Conservation (phyloP, 805 yeast genomes). For the Candida ovalis region DNA sequence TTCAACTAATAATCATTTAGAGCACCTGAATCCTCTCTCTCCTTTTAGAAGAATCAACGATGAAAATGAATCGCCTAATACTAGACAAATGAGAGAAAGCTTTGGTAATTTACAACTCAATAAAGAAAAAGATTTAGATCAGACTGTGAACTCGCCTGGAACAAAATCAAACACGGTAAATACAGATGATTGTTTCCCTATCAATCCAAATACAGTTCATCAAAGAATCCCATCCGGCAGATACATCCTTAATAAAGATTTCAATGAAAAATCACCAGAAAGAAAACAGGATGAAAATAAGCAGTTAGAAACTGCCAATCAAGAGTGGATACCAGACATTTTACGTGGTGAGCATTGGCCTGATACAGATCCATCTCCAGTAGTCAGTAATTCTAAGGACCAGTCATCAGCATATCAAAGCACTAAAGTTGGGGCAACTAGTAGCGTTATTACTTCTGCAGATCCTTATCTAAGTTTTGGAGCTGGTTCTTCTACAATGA, state of each 20-base stretch:
- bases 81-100: conserved; percentile 4
- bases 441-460: not conserved
- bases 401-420: not conserved
- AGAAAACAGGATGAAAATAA: conserved; percentile 1
- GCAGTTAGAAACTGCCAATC: not conserved
- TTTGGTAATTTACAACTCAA: conserved; percentile 4
- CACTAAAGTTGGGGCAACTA: not conserved
- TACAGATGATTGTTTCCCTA: conserved; percentile 21
- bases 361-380: conserved; percentile 3
- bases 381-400: not conserved
- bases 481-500: conserved; percentile 21
- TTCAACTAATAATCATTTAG: conserved; percentile 3
- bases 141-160: not conserved
- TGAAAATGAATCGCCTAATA: conserved; percentile 7
- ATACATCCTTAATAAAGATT: conserved; percentile 16
- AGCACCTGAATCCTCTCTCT: not conserved
- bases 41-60: conserved; percentile 4
- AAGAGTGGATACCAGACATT: conserved; percentile 26
- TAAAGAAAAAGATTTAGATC: not conserved
- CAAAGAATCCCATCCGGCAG: conserved; percentile 9
- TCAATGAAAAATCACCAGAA: conserved; percentile 16
- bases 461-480: conserved; percentile 22
- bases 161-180: conserved; percentile 17
- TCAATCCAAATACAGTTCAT: conserved; percentile 1
- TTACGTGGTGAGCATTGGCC: conserved; percentile 27